phyloP scores from a whole-genome alignment of 1,284 basidiomycete species.

The Apiotrichum brassicae region DNA sequence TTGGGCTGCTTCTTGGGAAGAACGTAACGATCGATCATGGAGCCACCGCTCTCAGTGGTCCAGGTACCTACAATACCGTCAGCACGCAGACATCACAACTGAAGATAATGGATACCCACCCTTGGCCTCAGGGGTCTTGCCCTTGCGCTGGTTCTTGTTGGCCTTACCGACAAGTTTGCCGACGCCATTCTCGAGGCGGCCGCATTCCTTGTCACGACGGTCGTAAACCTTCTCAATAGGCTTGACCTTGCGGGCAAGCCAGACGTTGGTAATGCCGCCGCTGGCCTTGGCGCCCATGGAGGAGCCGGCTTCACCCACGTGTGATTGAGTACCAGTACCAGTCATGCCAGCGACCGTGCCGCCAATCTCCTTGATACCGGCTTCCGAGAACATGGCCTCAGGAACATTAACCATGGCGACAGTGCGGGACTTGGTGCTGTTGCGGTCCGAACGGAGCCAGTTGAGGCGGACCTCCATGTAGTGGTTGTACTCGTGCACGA shows the following conservation, averaged over 20 bases:
- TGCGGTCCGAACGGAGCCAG: constrained; percentile 72
- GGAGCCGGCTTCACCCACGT: constrained; percentile 40
- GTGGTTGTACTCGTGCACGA: constrained; percentile 70
- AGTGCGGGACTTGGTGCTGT: constrained; percentile 74
- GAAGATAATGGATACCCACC: constrained; percentile 13
- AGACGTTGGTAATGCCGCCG: constrained; percentile 71
- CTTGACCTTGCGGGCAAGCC: constrained; percentile 80
- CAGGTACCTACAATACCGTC: constrained; percentile 1
- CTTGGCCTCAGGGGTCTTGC: constrained; percentile 46
- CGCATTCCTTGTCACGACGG: constrained; percentile 64
- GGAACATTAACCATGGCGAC: constrained; percentile 86
- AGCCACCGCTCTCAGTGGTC: constrained; percentile 15
- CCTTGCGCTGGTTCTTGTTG: constrained; percentile 55
- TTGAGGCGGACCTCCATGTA: constrained; percentile 76
- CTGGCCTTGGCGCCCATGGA: constrained; percentile 61
- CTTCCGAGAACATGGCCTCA: constrained; percentile 57
- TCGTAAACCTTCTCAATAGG: constrained; percentile 77
- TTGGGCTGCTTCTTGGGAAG: constrained; percentile 51
- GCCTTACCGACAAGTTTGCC: constrained; percentile 67
- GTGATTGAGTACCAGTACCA: constrained; percentile 6
- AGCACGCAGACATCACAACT: not conserved
- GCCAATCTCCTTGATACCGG: constrained; percentile 54
- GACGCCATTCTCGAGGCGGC: constrained; percentile 79
- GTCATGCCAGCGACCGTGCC: constrained; percentile 16
- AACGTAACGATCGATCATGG: constrained; percentile 49